Evolutionary conservation across 169 alveolate genomes (phyloP).

Genomic region (Eimeria acervulina): DNA sequence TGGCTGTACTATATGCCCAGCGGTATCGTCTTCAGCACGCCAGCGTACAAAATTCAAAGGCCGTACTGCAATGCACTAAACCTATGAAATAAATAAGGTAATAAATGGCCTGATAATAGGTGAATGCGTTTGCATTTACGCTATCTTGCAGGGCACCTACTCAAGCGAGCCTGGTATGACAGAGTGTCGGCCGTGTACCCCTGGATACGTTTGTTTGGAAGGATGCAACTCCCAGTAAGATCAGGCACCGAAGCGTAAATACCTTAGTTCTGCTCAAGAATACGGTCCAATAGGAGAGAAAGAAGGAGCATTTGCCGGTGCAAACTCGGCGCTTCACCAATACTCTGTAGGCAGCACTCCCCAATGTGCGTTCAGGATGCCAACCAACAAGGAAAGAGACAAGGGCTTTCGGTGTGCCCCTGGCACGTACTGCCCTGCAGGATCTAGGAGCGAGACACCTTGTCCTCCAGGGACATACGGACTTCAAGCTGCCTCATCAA

Average conservation of each 20-base stretch:
- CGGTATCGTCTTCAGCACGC: slow-evolving; percentile 21
- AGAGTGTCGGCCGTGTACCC: slow-evolving; percentile 41
- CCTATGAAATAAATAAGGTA: neutral
- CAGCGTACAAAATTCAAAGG: neutral
- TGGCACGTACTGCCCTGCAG: slow-evolving; percentile 71
- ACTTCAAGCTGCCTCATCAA: slow-evolving; percentile 67
- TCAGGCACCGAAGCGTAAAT: neutral
- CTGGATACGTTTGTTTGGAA: slow-evolving; percentile 76
- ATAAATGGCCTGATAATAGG: neutral
- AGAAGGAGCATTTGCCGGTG: neutral
- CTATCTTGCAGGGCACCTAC: slow-evolving; percentile 50
- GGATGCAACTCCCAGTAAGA: slow-evolving; percentile 77
- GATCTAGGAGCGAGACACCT: slow-evolving; percentile 37
- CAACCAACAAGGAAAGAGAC: slow-evolving; percentile 34
- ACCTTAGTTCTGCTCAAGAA: neutral
- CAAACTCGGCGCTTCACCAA: neutral
- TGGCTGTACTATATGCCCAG: slow-evolving; percentile 70
- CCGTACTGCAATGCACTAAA: neutral
- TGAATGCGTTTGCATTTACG: neutral
- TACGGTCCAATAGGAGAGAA: neutral
- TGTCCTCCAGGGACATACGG: slow-evolving; percentile 80
- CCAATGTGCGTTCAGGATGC: slow-evolving; percentile 31
- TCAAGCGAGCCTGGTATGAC: slow-evolving; percentile 59
- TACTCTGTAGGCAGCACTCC: neutral
- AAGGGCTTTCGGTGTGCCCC: slow-evolving; percentile 60